Conservation (phyloP, 208 protist species). For the Angomonas deanei region DNA sequence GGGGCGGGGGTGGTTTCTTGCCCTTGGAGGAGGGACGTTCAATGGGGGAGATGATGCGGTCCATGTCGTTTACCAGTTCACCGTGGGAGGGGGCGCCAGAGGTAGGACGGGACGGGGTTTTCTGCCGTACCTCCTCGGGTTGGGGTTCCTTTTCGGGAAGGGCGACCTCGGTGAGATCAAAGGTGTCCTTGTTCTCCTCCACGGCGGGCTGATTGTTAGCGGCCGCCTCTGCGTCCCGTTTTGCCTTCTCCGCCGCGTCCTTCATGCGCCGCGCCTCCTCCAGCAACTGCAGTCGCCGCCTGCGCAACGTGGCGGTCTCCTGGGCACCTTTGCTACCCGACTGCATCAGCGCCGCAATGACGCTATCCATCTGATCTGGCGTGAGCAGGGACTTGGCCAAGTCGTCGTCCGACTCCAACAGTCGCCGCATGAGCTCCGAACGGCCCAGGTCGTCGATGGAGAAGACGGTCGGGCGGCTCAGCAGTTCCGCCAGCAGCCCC, state of each 20-base stretch:
- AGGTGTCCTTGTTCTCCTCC: slow-evolving; percentile 11
- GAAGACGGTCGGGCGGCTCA: slow-evolving; percentile 27
- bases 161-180: slow-evolving; percentile 26
- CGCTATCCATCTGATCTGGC: slow-evolving; percentile 27
- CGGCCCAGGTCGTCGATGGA: slow-evolving; percentile 47
- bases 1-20: not conserved
- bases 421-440: slow-evolving; percentile 40
- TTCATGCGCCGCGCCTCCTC: slow-evolving; percentile 3
- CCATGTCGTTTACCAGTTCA: not conserved
- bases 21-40: not conserved
- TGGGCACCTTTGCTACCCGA: not conserved
- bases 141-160: not conserved
- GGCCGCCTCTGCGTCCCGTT: not conserved
- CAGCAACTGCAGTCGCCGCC: slow-evolving; percentile 35
- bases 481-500: slow-evolving; percentile 50
- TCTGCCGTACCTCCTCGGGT: not conserved
- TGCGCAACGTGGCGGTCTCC: slow-evolving; percentile 31
- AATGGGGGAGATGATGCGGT: not conserved
- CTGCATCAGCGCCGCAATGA: slow-evolving; percentile 33
- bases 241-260: slow-evolving; percentile 11
- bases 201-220: slow-evolving; percentile 5
- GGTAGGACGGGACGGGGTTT: not conserved
- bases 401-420: slow-evolving; percentile 24
- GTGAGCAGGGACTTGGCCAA: slow-evolving; percentile 14
- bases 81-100: not conserved